Evolutionary conservation across 495 filamentous ascomycete species (phyloP).

Genomic region (Chaetomium cochliodes): DNA sequence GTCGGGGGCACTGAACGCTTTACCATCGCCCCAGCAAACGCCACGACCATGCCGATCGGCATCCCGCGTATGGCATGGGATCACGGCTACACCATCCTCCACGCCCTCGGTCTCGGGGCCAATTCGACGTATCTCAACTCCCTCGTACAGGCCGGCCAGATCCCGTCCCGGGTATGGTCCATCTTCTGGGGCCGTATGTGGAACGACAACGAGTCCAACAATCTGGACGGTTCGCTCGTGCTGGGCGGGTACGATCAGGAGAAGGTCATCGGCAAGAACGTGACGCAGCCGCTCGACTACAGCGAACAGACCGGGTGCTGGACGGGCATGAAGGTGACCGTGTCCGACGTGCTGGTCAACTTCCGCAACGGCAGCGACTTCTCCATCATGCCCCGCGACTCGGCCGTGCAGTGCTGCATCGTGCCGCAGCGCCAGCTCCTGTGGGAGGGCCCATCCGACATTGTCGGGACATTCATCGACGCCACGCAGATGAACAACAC

Average conservation of each 20-base stretch:
- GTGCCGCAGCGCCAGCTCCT: constrained; percentile 37
- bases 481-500: constrained; percentile 11
- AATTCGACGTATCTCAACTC: constrained; percentile 46
- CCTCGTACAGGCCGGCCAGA: constrained; percentile 35
- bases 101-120: constrained; percentile 37
- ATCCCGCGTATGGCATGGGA: constrained; percentile 26
- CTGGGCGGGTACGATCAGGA: constrained; percentile 49
- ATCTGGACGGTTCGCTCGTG: constrained; percentile 44
- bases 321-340: constrained; percentile 37
- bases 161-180: constrained; percentile 42
- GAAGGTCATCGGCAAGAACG: constrained; percentile 39
- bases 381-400: constrained; percentile 31
- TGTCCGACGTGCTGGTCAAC: constrained; percentile 26
- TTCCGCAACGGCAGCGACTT: constrained; percentile 25
- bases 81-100: constrained; percentile 25
- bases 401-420: constrained; percentile 37
- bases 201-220: constrained; percentile 22
- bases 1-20: constrained; percentile 15
- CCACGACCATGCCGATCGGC: constrained; percentile 22
- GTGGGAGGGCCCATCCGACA: constrained; percentile 26
- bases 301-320: constrained; percentile 27
- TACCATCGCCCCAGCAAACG: background rate
- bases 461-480: constrained; percentile 25
- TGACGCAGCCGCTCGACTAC: constrained; percentile 31
- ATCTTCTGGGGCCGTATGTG: constrained; percentile 47